Base-by-base conservation (phyloP, 495 filamentous ascomycete species). In the Xylaria nigripes region DNA sequence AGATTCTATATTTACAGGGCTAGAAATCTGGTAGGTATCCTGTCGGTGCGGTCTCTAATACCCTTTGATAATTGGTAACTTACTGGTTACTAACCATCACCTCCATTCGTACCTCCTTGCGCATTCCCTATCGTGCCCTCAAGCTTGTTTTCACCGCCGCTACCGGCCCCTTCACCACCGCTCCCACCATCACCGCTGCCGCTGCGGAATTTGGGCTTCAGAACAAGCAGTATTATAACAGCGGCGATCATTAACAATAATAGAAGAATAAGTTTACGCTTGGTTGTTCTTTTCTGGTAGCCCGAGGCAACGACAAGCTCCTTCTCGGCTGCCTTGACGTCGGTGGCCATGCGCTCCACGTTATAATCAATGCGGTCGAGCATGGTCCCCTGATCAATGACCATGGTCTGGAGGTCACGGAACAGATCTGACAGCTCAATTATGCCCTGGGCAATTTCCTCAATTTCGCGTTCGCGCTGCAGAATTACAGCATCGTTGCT, bases 341-440 rank as follows among this genome's bases (percentile, higher is more conserved):
- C 86, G 22, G 80, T 81, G 12, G 80, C 82, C 90, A 96, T 96
- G 53, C 80, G 77, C 72, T 98, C 93, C 32, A 98, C 86, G 66
- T 98, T 98, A 72, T 96, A 98, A 66, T 98, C 93, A 62, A 98
- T 96, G 32, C 93, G 81, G 71, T 98, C 93, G 21, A 98, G 81
- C 86, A 98, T 90, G 24, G 89, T 96, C 12, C 93, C 93, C 70
- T 98, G 93, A 68, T 98, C 93, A 55, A 98, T 98, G 51, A 98
- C 85, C 90, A 98, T 96, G 19, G 77, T 82, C 64, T 98, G 94
- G 18, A 98, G 71, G 57, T 97, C 94, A 43, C 92, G 89, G 76
- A 98, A 98, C 38, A 98, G 90, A 65, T 95, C 90, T 1, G 90
- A 85, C 2, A 98, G 77, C 59, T 97, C 94, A 61, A 98, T 96